A percentile compares a stretch with the other conserved stretches of the same genome.
Conservation (phyloP, 176 grass and related monocot genomes). For the Panicum miliaceum region DNA sequence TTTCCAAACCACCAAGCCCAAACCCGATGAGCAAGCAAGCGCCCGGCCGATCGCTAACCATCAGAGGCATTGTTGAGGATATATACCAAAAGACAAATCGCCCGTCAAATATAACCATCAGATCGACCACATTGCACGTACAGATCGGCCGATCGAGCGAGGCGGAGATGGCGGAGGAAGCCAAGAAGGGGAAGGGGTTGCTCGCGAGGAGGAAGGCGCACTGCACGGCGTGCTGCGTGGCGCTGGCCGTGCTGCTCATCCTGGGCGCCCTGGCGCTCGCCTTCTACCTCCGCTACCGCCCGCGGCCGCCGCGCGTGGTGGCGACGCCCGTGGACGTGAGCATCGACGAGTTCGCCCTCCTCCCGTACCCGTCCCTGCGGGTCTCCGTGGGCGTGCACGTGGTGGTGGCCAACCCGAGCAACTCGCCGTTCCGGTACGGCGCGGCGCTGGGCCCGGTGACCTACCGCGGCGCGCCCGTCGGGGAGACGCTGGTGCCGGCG, state of each 20-base stretch:
- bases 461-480: slow-evolving; percentile 68
- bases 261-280: slow-evolving; percentile 46
- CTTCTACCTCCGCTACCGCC: slow-evolving; percentile 68
- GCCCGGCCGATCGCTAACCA: background rate
- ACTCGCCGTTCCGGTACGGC: slow-evolving; percentile 62
- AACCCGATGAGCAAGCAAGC: slow-evolving; percentile 43
- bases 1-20: slow-evolving; percentile 50
- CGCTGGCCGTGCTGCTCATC: slow-evolving; percentile 31
- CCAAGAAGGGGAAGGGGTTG: background rate
- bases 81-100: background rate
- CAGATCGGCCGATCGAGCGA: too few species aligned
- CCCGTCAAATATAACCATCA: slow-evolving; percentile 30
- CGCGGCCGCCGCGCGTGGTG: slow-evolving; percentile 52
- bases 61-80: background rate
- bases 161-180: background rate
- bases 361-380: slow-evolving; percentile 37
- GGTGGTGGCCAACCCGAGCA: slow-evolving; percentile 67
- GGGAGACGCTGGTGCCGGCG: slow-evolving; percentile 44
- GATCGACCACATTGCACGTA: background rate
- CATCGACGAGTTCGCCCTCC: slow-evolving; percentile 42
- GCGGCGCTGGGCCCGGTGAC: slow-evolving; percentile 39
- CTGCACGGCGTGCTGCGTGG: slow-evolving; percentile 35
- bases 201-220: slow-evolving; percentile 13
- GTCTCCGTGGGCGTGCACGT: slow-evolving; percentile 50
- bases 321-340: slow-evolving; percentile 45